phyloP scores from a whole-genome alignment of 2,329 filamentous ascomycete genomes.

The Ceratocystiopsis minuta region DNA sequence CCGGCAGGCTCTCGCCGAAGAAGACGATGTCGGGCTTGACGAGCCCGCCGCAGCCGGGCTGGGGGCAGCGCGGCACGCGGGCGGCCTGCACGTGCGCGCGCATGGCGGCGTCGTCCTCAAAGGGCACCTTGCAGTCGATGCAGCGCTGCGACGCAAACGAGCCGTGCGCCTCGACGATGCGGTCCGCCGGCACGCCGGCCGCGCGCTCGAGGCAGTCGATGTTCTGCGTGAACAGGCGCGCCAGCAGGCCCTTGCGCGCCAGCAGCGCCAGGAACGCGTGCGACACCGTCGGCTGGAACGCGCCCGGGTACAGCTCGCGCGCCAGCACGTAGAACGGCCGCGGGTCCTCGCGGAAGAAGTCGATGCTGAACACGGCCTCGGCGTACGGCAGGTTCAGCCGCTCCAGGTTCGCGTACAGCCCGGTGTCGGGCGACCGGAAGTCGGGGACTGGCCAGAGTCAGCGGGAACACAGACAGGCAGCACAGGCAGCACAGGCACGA shows the following conservation, averaged over 20 bases:
- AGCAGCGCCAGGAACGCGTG: slow-evolving; percentile 79
- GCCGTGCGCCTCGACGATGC: slow-evolving; percentile 85
- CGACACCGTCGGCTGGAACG: slow-evolving; percentile 72
- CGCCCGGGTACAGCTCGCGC: slow-evolving; percentile 79
- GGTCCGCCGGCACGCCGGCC: slow-evolving; percentile 64
- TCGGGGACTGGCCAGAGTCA: slow-evolving; percentile 70
- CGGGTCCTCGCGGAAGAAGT: slow-evolving; percentile 70
- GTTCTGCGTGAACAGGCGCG: slow-evolving; percentile 91
- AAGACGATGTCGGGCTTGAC: slow-evolving; percentile 95
- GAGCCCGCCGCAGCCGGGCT: slow-evolving; percentile 45
- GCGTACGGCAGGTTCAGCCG: slow-evolving; percentile 72
- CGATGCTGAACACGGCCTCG: slow-evolving; percentile 87
- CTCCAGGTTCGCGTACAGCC: slow-evolving; percentile 82
- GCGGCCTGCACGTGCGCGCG: slow-evolving; percentile 45
- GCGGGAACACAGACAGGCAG: too few species aligned
- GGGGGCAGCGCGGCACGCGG: slow-evolving; percentile 51
- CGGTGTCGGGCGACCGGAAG: slow-evolving; percentile 83
- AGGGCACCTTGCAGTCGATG: slow-evolving; percentile 64
- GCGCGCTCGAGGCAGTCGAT: slow-evolving; percentile 86
- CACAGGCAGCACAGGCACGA: not conserved
- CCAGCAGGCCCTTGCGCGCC: slow-evolving; percentile 56
- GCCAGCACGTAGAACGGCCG: slow-evolving; percentile 84
- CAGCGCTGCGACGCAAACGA: slow-evolving; percentile 85
- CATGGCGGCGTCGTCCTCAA: slow-evolving; percentile 59
- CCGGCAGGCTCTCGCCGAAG: slow-evolving; percentile 52